A percentile compares a stretch with the other conserved stretches of the same genome.
These are phyloP conservation scores for Hypoxylon crocopeplum DNA, from an alignment of 495 filamentous ascomycete species.

Conservation along the genomic window DNA sequence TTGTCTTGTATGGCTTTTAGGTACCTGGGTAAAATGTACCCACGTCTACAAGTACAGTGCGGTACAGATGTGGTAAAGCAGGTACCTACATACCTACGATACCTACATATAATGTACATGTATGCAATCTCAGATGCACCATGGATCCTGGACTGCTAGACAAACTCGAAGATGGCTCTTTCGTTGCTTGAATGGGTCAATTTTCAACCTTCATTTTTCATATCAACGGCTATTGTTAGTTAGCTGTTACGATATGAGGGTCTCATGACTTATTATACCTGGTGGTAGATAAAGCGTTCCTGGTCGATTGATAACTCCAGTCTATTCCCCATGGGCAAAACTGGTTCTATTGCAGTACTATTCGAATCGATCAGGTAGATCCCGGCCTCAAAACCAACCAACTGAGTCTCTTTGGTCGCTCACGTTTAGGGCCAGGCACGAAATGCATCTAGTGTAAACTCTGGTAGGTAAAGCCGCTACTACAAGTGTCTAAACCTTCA, in stretches of 20 bases:
- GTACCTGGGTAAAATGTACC: conserved; percentile 3
- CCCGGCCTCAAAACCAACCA: neutral
- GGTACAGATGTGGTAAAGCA: no score
- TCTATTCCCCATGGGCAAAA: conserved; percentile 4
- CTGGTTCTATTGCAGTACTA: no score
- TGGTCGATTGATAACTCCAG: conserved; percentile 2
- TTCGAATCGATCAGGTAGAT: no score
- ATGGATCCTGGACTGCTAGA: no score
- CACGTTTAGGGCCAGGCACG: conserved; percentile 4
- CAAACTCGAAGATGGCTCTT: no score
- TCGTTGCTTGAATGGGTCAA: no score
- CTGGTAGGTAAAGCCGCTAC: no score
- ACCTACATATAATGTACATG: no score
- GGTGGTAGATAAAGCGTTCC: conserved; percentile 11
- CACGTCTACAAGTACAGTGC: conserved; percentile 14
- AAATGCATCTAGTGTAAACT: neutral
- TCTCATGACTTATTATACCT: neutral
- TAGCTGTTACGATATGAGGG: neutral
- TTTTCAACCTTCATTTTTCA: neutral
- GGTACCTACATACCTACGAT: no score
- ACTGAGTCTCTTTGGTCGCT: conserved; percentile 8
- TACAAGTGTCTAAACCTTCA: no score
- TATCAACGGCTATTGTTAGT: no score
- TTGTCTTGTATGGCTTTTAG: conserved; percentile 15
- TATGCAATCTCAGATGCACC: no score